phyloP scores from a whole-genome alignment of 2,329 filamentous ascomycete genomes.

The Colletotrichum magnum region DNA sequence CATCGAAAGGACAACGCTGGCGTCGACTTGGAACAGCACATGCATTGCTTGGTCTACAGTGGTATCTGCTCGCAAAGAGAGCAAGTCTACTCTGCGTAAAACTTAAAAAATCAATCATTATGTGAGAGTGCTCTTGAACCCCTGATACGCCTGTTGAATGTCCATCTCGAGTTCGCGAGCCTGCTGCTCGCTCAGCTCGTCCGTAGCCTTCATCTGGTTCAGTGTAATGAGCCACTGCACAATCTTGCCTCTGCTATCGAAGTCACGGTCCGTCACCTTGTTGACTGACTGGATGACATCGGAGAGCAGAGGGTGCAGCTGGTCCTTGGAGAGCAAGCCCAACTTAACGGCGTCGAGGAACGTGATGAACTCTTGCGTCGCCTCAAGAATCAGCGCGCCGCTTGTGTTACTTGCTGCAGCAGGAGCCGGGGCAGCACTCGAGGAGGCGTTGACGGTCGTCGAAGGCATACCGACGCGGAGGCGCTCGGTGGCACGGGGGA shows the following conservation, averaged over 20 bases:
- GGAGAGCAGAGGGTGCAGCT: conserved; percentile 92
- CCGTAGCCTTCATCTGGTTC: conserved; percentile 97
- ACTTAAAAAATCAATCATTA: conserved; percentile 49
- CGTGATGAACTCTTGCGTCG: conserved; percentile 98
- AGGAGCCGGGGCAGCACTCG: conserved; percentile 58
- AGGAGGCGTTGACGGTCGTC: conserved; percentile 76
- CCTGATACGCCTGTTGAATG: conserved; percentile 93
- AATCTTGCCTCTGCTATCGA: conserved; percentile 96
- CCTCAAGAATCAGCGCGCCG: conserved; percentile 83
- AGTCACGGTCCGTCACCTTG: conserved; percentile 94
- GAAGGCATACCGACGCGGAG: conserved; percentile 93
- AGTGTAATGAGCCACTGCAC: conserved; percentile 98
- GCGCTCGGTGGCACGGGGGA: conserved; percentile 92
- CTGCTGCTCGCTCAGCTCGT: conserved; percentile 90
- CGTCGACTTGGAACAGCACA: neutral
- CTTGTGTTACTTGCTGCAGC: conserved; percentile 62
- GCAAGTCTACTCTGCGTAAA: neutral
- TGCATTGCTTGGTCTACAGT: conserved; percentile 9
- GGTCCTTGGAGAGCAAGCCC: conserved; percentile 93
- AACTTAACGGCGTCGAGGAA: conserved; percentile 95
- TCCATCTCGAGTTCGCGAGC: conserved; percentile 91
- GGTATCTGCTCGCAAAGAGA: conserved; percentile 25
- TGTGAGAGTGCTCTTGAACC: conserved; percentile 86
- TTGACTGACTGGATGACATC: conserved; percentile 98
- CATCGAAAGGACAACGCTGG: neutral